Evolutionary conservation across 2,329 filamentous ascomycete genomes (phyloP), one percentile per base, ranked within the genome.

Genomic region (Didymosphaeria variabile): DNA sequence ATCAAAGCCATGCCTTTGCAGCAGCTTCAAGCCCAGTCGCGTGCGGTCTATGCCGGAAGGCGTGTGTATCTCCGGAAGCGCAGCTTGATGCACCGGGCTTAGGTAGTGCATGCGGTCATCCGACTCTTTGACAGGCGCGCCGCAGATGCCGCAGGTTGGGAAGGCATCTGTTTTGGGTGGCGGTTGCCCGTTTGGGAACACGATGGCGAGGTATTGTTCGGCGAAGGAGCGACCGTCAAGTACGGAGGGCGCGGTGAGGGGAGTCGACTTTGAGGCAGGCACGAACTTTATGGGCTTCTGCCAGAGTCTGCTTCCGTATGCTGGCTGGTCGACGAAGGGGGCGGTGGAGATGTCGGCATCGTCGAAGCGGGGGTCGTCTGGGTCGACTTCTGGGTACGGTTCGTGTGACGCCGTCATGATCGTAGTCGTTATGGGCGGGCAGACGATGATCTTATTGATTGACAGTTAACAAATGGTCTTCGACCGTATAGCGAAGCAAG

Each of bases 1-100:
- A 68, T 94, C 89, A 88, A 90, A 94, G 31, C 91, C 91, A 60
- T 90, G 85, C 0, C 86, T 83, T 55, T 87, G 82, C 34, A 94
- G 83, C 31, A 90, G 86, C 5, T 85, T 81, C 7, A 93, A 80
- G 0, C 91, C 91, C 83, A 91, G 91, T 49, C 90, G 85, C 5
- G 83, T 85, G 36, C 91, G 85, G 75, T 93, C 89, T 21, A 93
- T 80, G 15, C 89, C 84, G 0, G 90, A 93, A 0, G 91, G 91
- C 7, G 90, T 90, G 60, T 91, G 88, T 0, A 89, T 90, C 72
- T 92, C 90, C 4, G 82, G 76, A 1, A 93, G 81, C 62, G 86
- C 88, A 40, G 91, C 85, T 79, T 93, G 91, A 71, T 94, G 91
- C 7, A 88, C 88, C 57, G 92, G 83, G 31, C 67, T 71, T 4